Evolutionary conservation across 129 eudicot genomes (phyloP).

Genomic region (Solidago caesia): DNA sequence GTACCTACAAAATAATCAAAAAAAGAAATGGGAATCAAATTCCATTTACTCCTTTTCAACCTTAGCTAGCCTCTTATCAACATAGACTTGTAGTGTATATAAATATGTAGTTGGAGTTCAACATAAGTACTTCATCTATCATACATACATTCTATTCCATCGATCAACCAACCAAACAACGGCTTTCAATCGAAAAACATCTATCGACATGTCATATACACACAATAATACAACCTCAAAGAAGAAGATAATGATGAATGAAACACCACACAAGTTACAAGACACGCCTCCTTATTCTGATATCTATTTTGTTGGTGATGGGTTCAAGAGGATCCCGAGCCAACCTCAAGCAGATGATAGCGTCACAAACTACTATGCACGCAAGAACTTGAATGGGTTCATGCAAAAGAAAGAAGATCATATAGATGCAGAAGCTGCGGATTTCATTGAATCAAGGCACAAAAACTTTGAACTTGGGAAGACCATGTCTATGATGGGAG

Average conservation of each 20-base stretch:
- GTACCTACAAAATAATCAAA: neutral
- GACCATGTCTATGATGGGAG: slow-evolving; percentile 41
- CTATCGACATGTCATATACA: neutral
- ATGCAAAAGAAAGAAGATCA: slow-evolving; percentile 1
- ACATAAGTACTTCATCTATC: slow-evolving; percentile 8
- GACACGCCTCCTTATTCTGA: slow-evolving; percentile 44
- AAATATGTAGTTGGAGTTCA: neutral
- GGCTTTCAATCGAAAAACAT: neutral
- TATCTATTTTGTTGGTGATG: slow-evolving; percentile 24
- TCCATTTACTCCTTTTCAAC: neutral
- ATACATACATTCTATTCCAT: neutral
- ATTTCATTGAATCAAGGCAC: slow-evolving; percentile 49
- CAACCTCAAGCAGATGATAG: slow-evolving; percentile 16
- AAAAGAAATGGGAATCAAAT: slow-evolving; percentile 16
- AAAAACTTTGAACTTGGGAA: slow-evolving; percentile 39
- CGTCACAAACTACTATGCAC: slow-evolving; percentile 16
- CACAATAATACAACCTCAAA: slow-evolving; percentile 8
- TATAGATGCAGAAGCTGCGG: slow-evolving; percentile 56
- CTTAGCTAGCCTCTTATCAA: neutral
- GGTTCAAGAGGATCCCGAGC: slow-evolving; percentile 17
- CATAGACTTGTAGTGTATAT: slow-evolving; percentile 13
- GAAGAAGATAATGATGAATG: slow-evolving; percentile 16
- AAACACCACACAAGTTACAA: slow-evolving; percentile 33
- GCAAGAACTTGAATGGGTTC: neutral
- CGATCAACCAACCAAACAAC: neutral